phyloP scores from a whole-genome alignment of 2,329 filamentous ascomycete genomes.

The Sclerotinia nivalis region DNA sequence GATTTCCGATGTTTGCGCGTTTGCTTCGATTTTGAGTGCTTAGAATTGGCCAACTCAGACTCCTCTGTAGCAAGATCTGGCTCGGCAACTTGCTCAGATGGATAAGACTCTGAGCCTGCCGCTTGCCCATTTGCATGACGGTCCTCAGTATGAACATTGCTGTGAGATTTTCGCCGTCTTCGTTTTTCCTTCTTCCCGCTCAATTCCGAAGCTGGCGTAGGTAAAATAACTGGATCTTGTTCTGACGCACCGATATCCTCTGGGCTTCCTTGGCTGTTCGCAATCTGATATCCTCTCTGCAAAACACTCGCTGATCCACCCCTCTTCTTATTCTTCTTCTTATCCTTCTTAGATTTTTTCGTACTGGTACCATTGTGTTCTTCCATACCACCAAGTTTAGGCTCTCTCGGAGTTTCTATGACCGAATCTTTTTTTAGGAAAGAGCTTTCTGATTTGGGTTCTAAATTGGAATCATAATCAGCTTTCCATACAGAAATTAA shows the following conservation, averaged over 20 bases:
- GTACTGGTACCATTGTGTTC: background rate
- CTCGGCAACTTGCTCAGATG: background rate
- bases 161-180: background rate
- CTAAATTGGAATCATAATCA: background rate
- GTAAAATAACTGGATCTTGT: background rate
- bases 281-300: constrained; percentile 8
- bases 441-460: background rate
- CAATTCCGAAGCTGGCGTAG: background rate
- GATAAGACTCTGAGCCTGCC: background rate
- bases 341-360: constrained; percentile 8
- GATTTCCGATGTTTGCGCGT: constrained; percentile 17
- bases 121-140: background rate
- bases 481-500: too few relatives aligned
- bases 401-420: background rate
- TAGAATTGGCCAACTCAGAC: background rate
- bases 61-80: background rate
- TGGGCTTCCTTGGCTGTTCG: background rate
- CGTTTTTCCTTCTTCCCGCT: constrained; percentile 9
- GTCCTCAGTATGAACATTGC: background rate
- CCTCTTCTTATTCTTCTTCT: constrained; percentile 13
- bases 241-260: constrained; percentile 1
- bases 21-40: background rate
- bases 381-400: background rate
- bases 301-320: constrained; percentile 16
- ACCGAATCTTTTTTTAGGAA: background rate